Evolutionary conservation across 768 basidiomycete genomes (phyloP), one percentile per base, ranked within the genome.

Genomic region (Pulveroboletus sp.): DNA sequence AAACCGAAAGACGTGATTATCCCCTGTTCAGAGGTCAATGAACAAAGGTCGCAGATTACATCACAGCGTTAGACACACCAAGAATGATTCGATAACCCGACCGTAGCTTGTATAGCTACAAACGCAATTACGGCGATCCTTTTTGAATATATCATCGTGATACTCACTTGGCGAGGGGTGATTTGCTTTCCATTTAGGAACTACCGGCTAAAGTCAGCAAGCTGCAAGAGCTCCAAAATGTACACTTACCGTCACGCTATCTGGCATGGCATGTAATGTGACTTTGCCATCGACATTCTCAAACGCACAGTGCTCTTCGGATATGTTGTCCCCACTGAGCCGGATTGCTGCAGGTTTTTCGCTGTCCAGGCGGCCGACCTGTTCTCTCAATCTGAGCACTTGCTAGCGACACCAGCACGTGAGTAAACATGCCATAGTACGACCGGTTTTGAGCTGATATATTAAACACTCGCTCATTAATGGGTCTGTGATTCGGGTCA

Each of bases 71-170:
- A 47, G 7, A 46, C 79, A 50, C 60, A 90, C 89, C 95, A 44
- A 99, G 80, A 66, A 99, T 99, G 62, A 99, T 90, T 28, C 96
- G 89, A 68, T 86, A 98, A 32, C 96, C 96, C 47, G 94, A 93
- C 33, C 86, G 83, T 40, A 99, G 80, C 71, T 90, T 92, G 66
- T 89, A 81, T 11, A 85, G 77, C 88, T 76, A 54, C 15, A 58
- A 26, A 54, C 43, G 50, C 51, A 26, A 49, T 58, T 47, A 49
- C 26, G 55, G 56, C 14, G 39, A 56, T 45, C 17, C 13, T 18
- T 31, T 46, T 50, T 8, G 24, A 33, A 43, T 21, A 21, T 27
- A 47, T 6, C 17, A 41, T 24, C 21, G 15, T 8, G 37, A 32
- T 42, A 65, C 78, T 65, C 69, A 92, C 92, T 68, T 89, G 83